Conservation (phyloP, 2,329 filamentous ascomycete genomes). For the Nannizziopsis arthrosporioides region DNA sequence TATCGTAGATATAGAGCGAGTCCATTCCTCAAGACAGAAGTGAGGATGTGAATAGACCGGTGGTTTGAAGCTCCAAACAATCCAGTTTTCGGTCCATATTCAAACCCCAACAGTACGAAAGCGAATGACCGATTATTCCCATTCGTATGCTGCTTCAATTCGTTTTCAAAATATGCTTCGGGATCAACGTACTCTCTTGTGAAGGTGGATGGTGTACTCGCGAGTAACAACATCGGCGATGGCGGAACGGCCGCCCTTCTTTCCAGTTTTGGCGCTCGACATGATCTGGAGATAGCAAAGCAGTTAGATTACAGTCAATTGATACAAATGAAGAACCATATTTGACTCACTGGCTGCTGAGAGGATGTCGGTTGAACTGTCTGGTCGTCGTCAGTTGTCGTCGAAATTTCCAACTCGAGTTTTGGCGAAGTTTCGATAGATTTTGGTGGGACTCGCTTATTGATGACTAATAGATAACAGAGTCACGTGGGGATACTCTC, state of each 20-base stretch:
- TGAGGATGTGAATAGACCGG: neutral
- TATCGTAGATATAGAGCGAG: constrained; percentile 1
- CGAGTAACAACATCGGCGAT: constrained; percentile 98
- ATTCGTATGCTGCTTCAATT: constrained; percentile 7
- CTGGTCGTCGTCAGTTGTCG: constrained; percentile 9
- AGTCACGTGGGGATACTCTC: neutral
- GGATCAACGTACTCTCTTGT: constrained; percentile 81
- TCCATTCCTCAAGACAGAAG: neutral
- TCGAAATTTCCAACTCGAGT: constrained; percentile 6
- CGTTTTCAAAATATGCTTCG: constrained; percentile 2
- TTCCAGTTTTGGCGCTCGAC: constrained; percentile 54
- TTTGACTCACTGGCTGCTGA: constrained; percentile 8
- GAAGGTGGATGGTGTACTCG: constrained; percentile 99
- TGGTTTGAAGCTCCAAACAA: neutral
- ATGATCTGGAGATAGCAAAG: constrained; percentile 35
- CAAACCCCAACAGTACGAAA: constrained; percentile 1
- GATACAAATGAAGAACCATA: neutral
- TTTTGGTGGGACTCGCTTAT: constrained; percentile 14
- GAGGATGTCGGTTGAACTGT: constrained; percentile 13
- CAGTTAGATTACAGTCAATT: neutral
- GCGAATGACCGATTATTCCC: constrained; percentile 3
- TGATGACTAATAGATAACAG: constrained; percentile 1
- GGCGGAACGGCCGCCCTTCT: constrained; percentile 72
- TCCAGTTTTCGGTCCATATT: constrained; percentile 6
- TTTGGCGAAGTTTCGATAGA: constrained; percentile 3